Evolutionary conservation across 768 basidiomycete species (phyloP).

Genomic region (Hebeloma cylindrosporum): DNA sequence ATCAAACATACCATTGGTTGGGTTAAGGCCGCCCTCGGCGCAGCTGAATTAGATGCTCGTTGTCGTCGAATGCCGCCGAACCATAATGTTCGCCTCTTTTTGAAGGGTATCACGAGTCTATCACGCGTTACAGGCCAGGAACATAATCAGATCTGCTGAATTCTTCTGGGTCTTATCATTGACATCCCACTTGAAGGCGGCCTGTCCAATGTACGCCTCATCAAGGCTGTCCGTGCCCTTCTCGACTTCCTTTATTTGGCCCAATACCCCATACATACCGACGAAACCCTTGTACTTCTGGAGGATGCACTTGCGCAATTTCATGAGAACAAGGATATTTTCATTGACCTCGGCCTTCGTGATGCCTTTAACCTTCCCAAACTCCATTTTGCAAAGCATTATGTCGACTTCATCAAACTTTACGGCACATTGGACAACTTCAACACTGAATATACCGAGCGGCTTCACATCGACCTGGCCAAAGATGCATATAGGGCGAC

Average conservation of each 20-base stretch:
- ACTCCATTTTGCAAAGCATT: conserved; percentile 31
- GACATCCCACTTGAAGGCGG: conserved; percentile 9
- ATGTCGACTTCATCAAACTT: conserved; percentile 23
- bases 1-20: conserved; percentile 43
- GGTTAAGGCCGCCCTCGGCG: conserved; percentile 24
- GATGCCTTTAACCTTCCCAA: conserved; percentile 39
- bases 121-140: conserved; percentile 14
- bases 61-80: conserved; percentile 30
- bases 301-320: conserved; percentile 10
- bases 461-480: conserved; percentile 26
- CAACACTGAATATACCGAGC: conserved; percentile 36
- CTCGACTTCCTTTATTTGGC: conserved; percentile 19
- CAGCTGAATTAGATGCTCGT: conserved; percentile 37
- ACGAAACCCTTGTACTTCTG: conserved; percentile 7
- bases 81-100: conserved; percentile 23
- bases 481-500: conserved; percentile 21
- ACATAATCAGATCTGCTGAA: conserved; percentile 15
- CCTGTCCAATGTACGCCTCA: conserved; percentile 5
- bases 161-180: conserved; percentile 10
- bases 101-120: conserved; percentile 15
- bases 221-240: conserved; percentile 5
- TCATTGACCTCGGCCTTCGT: conserved; percentile 22
- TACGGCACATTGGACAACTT: conserved; percentile 32
- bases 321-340: conserved; percentile 12
- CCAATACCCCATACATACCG: conserved; percentile 16